Conservation (phyloP, 345 rosid genomes). For the Linum tenue region DNA sequence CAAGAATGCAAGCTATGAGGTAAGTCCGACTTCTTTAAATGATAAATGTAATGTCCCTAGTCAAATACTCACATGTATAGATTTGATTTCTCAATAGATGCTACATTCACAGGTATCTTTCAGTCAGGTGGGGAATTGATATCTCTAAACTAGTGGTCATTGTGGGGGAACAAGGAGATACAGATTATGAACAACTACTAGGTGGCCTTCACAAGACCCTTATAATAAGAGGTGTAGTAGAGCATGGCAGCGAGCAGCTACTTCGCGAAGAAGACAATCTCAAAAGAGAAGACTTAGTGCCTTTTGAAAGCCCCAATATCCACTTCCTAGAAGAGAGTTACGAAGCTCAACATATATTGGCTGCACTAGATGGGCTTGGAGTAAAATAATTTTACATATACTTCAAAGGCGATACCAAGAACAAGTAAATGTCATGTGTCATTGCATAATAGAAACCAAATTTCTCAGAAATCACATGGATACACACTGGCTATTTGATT, state of each 20-base stretch:
- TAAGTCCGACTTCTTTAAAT: slow-evolving; percentile 14
- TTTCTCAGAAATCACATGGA: neutral
- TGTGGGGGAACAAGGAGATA: slow-evolving; percentile 75
- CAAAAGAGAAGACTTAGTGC: slow-evolving; percentile 47
- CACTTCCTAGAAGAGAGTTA: slow-evolving; percentile 28
- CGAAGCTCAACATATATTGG: slow-evolving; percentile 39
- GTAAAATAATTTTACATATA: slow-evolving; percentile 29
- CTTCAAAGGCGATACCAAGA: neutral
- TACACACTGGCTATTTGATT: neutral
- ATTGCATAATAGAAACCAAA: neutral
- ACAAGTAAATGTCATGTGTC: neutral
- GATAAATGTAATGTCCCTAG: neutral
- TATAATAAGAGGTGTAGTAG: slow-evolving; percentile 48
- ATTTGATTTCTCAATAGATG: neutral
- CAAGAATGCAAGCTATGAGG: slow-evolving; percentile 84
- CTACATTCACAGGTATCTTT: slow-evolving; percentile 56
- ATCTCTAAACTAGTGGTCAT: slow-evolving; percentile 48
- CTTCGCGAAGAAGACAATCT: slow-evolving; percentile 47
- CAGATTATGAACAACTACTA: slow-evolving; percentile 60
- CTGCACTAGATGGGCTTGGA: slow-evolving; percentile 36
- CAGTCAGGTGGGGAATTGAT: slow-evolving; percentile 72
- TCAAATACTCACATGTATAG: neutral
- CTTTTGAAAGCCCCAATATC: slow-evolving; percentile 39
- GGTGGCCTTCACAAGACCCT: slow-evolving; percentile 68
- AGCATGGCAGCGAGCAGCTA: slow-evolving; percentile 49